Conservation (phyloP, 108 stramenopile species). For the Nannochloropsis gaditana region DNA sequence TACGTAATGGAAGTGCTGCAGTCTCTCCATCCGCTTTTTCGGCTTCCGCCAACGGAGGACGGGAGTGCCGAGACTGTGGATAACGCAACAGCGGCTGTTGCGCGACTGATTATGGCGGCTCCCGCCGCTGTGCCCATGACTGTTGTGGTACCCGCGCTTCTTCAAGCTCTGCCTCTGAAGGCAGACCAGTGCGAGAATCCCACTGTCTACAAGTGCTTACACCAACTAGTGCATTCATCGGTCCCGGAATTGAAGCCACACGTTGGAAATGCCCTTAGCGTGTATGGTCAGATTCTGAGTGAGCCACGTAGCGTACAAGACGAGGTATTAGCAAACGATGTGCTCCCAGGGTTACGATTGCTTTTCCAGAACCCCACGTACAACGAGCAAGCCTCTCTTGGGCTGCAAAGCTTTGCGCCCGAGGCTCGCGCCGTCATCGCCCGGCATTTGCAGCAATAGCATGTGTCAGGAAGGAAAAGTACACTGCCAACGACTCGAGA, state of each 20-base stretch:
- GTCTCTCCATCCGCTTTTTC: conserved; percentile 73
- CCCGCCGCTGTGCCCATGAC: conserved; percentile 69
- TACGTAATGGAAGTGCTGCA: conserved; percentile 64
- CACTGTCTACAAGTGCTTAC: conserved; percentile 82
- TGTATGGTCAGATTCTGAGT: background rate
- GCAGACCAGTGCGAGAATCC: conserved; percentile 90
- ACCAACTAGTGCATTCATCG: conserved; percentile 73
- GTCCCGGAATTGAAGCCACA: conserved; percentile 60
- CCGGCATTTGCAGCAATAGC: background rate
- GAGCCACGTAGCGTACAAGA: conserved; percentile 16
- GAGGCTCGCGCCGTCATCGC: background rate
- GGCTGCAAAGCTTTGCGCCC: background rate
- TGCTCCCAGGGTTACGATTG: background rate
- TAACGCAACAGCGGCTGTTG: conserved; percentile 82
- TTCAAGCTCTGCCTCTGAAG: conserved; percentile 75
- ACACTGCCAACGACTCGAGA: too few relatives aligned
- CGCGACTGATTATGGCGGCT: conserved; percentile 81
- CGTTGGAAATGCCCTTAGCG: background rate
- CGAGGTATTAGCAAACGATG: conserved; percentile 7
- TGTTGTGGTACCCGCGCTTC: conserved; percentile 78
- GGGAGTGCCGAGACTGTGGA: conserved; percentile 71
- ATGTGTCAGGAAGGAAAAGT: background rate
- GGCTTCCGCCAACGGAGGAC: conserved; percentile 59
- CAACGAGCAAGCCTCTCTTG: conserved; percentile 1
- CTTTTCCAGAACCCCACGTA: background rate